Conservation (phyloP, 768 basidiomycete genomes). For the Lactarius hatsudake region DNA sequence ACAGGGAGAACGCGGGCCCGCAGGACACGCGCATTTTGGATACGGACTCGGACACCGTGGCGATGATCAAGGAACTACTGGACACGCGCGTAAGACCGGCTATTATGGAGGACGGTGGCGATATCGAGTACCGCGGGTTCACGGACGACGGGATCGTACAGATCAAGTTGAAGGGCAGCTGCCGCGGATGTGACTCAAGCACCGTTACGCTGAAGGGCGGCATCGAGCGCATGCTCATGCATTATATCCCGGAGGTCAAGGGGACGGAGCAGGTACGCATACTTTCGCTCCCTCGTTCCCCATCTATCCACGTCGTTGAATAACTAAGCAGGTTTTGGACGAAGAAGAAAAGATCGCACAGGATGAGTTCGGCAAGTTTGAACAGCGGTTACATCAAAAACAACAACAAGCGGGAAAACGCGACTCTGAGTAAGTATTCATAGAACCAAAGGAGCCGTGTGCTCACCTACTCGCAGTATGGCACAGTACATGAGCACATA, state of each 20-base stretch:
- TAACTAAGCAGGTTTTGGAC: conserved; percentile 67
- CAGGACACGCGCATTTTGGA: conserved; percentile 94
- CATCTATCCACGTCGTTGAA: background rate
- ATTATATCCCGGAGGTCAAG: conserved; percentile 96
- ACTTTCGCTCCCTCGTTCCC: background rate
- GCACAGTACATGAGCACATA: conserved; percentile 81
- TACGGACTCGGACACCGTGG: conserved; percentile 93
- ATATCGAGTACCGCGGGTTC: conserved; percentile 94
- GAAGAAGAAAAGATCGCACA: conserved; percentile 85
- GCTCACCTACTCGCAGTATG: conserved; percentile 48
- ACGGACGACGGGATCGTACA: conserved; percentile 79
- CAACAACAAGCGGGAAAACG: conserved; percentile 34
- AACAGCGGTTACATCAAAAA: conserved; percentile 56
- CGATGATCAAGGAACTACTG: conserved; percentile 97
- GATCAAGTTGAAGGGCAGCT: conserved; percentile 94
- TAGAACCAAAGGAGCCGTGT: conserved; percentile 8
- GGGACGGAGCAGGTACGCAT: conserved; percentile 79
- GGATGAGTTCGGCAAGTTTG: conserved; percentile 87
- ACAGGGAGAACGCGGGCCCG: conserved; percentile 77
- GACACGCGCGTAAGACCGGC: conserved; percentile 94
- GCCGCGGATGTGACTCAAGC: conserved; percentile 91
- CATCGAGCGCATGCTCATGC: conserved; percentile 98
- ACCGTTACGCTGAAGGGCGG: conserved; percentile 95
- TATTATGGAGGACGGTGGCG: conserved; percentile 98
- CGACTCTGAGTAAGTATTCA: conserved; percentile 47